Base-by-base conservation (phyloP, 2,329 filamentous ascomycete genomes). In the Aspergillus terreus region DNA sequence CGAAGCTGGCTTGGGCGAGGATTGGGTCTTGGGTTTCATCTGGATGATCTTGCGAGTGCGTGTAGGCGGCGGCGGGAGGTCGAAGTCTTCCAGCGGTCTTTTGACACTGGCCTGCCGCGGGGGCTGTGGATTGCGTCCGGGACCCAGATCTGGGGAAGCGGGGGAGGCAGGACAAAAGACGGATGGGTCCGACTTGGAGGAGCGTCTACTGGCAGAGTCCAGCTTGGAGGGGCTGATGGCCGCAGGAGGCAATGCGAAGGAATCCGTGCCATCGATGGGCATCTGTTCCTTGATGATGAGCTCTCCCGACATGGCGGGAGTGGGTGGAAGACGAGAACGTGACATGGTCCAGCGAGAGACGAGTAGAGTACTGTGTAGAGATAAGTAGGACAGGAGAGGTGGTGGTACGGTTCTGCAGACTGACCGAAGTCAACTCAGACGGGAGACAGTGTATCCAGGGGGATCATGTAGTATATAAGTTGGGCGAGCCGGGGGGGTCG, bases 1-100 rank as follows among this genome's bases (percentile, higher is more conserved):
- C 56, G 33, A 67, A 58, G 49, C 73, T 66, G 53, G 76, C 66
- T 59, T 82, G 74, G 27, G 71, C 63, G 23, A 76, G 73, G 15
- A 82, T 48, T 68, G 68, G 2, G 67, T 66, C 54, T 78, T 77
- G 10, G 84, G 92, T 72, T 95, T 96, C 92, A 97, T 96, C 74
- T 97, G 92, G 52, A 97, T 97, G 68, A 99, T 97, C 76, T 95
- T 97, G 63, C 92, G 86, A 40, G 90, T 89, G 56, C 92, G 81
- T 3, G 92, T 96, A 0, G 94, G 94, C 14, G 92, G 94, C 9
- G 94, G 94, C 17, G 94, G 94, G 14, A 99, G 81, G 9, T 88
- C 82, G 69, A 96, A 95, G 25, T 72, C 69, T 30, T 72, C 70
- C 53, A 74, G 59, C 19, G 73, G 65, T 36, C 71, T 65, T 62